Evolutionary conservation across 305 asterid species (phyloP), one percentile per base, ranked within the genome.

Genomic region (Andrographis paniculata): DNA sequence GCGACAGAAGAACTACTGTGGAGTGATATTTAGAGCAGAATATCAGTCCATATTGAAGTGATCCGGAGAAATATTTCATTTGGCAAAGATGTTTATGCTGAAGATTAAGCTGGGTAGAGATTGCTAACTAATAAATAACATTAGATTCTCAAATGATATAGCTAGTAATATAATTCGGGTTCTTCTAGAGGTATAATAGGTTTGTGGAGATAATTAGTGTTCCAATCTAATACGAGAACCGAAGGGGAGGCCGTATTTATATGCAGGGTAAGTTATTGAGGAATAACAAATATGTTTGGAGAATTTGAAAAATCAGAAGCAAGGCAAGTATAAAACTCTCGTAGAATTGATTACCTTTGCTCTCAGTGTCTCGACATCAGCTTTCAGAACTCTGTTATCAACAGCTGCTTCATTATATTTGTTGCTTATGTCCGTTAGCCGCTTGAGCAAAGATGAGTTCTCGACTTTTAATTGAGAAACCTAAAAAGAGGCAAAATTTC

Each of bases 331-430:
- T 3, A 19, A 38, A 27, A 7, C 42, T 27, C 24, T 20, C 6
- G 30, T 33, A 4, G 14, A 38, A 46, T 56, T 62, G 81, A 46
- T 56, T 64, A 84, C 97, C 95, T 87, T 87, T 17, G 97, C 95
- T 66, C 97, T 79, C 61, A 87, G 45, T 48, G 97, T 87, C 79
- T 87, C 97, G 31, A 87, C 89, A 68, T 87, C 92, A 66, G 97
- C 97, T 63, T 84, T 87, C 63, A 87, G 68, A 68, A 87, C 94
- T 67, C 97, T 68, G 58, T 87, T 87, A 68, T 87, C 97, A 46
- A 87, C 97, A 43, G 95, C 97, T 44, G 97, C 79, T 57, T 87
- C 97, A 59, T 80, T 92, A 75, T 87, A 84, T 69, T 87, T 92
- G 30, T 77, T 82, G 73, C 79, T 81, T 63, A 87, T 73, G 66